phyloP scores from a whole-genome alignment of 371 early-diverging fungal species.

The Mitosporidium daphniae region DNA sequence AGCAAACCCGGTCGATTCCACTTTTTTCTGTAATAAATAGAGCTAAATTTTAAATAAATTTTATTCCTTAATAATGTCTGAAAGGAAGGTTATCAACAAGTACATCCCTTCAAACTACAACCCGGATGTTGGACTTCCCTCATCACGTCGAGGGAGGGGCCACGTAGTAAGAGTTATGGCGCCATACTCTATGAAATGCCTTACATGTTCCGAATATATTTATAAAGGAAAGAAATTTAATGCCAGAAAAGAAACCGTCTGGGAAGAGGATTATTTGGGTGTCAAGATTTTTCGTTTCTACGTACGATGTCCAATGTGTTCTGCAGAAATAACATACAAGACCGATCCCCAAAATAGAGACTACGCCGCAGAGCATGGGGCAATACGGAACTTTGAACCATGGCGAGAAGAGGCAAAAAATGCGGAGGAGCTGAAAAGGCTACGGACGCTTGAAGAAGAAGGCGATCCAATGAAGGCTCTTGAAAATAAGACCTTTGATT shows the following conservation, averaged over 20 bases:
- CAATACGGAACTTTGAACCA: conserved; percentile 64
- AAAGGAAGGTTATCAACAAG: conserved; percentile 51
- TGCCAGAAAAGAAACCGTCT: conserved; percentile 23
- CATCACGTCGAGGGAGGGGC: conserved; percentile 29
- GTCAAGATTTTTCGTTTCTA: conserved; percentile 72
- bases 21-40: too few relatives aligned
- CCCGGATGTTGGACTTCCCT: conserved; percentile 25
- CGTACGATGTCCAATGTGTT: conserved; percentile 69
- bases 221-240: conserved; percentile 86
- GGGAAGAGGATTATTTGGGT: conserved; percentile 34
- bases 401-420: conserved; percentile 29
- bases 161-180: conserved; percentile 69
- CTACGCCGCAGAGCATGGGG: conserved; percentile 70
- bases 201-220: conserved; percentile 51
- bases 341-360: conserved; percentile 82
- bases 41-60: too few relatives aligned
- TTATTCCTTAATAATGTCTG: too few relatives aligned
- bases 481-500: conserved; percentile 55
- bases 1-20: too few relatives aligned
- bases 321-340: conserved; percentile 72
- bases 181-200: conserved; percentile 88
- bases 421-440: conserved; percentile 13
- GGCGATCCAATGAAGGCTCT: conserved; percentile 62
- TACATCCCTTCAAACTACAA: conserved; percentile 78
- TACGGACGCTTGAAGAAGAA: conserved; percentile 27